Evolutionary conservation across 2,329 filamentous ascomycete genomes (phyloP).

Genomic region (Fusarium tuaranense): DNA sequence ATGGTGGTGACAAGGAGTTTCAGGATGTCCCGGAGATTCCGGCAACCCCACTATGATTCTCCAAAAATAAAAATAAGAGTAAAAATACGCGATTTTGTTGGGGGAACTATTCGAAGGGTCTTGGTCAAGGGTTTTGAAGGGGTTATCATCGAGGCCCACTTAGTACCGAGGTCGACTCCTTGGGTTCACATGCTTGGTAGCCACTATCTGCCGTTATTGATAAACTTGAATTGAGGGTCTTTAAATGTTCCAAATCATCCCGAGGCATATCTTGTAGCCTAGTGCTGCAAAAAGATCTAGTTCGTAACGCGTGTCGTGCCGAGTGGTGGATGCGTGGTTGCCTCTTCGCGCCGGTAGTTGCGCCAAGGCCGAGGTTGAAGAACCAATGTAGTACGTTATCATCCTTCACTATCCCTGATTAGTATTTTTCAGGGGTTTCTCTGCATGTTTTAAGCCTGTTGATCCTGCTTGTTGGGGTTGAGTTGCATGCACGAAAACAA

Average conservation of each 20-base stretch:
- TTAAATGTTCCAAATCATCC: background rate
- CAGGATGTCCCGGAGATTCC: background rate
- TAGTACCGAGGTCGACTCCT: background rate
- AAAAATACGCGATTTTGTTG: background rate
- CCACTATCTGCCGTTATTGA: background rate
- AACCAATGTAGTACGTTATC: background rate
- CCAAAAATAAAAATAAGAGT: no score
- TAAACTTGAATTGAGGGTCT: background rate
- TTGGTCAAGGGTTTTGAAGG: background rate
- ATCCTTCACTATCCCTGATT: background rate
- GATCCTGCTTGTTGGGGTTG: background rate
- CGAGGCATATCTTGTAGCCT: background rate
- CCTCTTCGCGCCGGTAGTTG: background rate
- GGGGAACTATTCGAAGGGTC: background rate
- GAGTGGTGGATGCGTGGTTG: background rate
- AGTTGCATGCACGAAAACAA: background rate
- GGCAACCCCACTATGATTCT: background rate
- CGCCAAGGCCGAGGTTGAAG: background rate
- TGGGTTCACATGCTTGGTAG: background rate
- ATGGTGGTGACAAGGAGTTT: background rate
- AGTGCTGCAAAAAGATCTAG: background rate
- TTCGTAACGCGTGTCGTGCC: background rate
- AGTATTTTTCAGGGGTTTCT: background rate
- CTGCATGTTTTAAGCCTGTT: background rate
- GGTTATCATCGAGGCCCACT: background rate